phyloP scores from a whole-genome alignment of 1,284 basidiomycete genomes.

The Trichosporon sp. region DNA sequence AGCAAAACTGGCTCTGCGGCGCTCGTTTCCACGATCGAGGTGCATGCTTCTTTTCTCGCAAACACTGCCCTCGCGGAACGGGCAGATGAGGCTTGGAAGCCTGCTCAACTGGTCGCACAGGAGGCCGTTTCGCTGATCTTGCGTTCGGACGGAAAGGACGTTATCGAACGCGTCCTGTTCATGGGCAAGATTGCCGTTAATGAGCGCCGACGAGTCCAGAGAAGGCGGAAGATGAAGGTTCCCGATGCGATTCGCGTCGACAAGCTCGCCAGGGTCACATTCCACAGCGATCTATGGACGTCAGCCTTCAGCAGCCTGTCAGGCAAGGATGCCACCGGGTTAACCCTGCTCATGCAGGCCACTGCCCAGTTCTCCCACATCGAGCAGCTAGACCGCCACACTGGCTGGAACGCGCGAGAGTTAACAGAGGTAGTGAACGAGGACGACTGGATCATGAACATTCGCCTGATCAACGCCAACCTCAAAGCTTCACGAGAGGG shows the following conservation, averaged over 20 bases:
- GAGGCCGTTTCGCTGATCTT: slow-evolving; percentile 54
- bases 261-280: slow-evolving; percentile 46
- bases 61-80: slow-evolving; percentile 63
- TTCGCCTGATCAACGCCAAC: slow-evolving; percentile 63
- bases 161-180: slow-evolving; percentile 44
- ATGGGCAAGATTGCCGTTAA: slow-evolving; percentile 39
- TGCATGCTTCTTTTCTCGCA: slow-evolving; percentile 60
- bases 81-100: slow-evolving; percentile 29
- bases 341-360: slow-evolving; percentile 64
- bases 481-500: slow-evolving; percentile 64
- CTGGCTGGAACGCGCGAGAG: slow-evolving; percentile 51
- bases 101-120: slow-evolving; percentile 49
- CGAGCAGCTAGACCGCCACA: slow-evolving; percentile 61
- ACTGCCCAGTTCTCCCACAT: slow-evolving; percentile 68
- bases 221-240: slow-evolving; percentile 21
- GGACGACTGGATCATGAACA: slow-evolving; percentile 48
- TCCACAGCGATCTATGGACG: slow-evolving; percentile 68
- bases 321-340: slow-evolving; percentile 64
- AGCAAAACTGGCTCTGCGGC: slow-evolving; percentile 26
- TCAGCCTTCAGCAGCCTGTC: slow-evolving; percentile 66
- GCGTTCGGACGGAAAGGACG: slow-evolving; percentile 47
- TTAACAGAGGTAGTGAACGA: slow-evolving; percentile 45
- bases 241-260: slow-evolving; percentile 35
- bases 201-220: slow-evolving; percentile 37
- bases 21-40: slow-evolving; percentile 47